These are phyloP conservation scores for Globisporangium mamillatum DNA, from an alignment of 352 stramenopile species.

Conservation along the genomic window DNA sequence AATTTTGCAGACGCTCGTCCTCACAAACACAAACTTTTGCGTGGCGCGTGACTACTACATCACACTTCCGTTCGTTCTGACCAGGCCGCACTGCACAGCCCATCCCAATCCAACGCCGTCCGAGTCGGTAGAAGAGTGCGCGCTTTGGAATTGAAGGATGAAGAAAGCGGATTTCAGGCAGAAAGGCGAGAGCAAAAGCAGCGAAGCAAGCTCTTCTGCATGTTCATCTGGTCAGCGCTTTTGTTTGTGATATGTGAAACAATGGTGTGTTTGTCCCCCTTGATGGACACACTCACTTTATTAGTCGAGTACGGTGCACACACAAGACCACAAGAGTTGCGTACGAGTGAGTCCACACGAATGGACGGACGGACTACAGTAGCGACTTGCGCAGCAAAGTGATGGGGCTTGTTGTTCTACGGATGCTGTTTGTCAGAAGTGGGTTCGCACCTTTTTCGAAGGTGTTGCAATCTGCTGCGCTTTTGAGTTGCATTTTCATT, in stretches of 20 bases:
- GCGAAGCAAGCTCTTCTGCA: neutral
- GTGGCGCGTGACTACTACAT: no score
- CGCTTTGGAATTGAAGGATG: neutral
- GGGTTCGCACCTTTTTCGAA: neutral
- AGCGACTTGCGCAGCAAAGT: neutral
- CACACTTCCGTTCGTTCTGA: no score
- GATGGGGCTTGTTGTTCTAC: neutral
- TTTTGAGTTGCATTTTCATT: neutral
- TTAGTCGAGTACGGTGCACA: no score
- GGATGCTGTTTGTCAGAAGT: neutral
- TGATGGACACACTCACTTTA: no score
- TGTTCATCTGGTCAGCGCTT: neutral
- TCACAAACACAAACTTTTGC: no score
- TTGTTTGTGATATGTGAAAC: neutral
- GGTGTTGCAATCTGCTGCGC: neutral
- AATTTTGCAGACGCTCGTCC: no score
- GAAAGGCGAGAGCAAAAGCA: neutral
- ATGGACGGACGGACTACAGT: neutral
- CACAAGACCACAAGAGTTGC: neutral
- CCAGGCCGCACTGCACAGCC: no score
- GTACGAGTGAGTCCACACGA: neutral
- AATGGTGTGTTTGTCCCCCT: no score
- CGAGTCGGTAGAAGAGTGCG: no score
- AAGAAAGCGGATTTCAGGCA: neutral
- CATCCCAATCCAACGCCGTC: no score